A percentile compares a stretch with the other conserved stretches of the same genome.
Conservation (phyloP, 139 green algal species). For the Marvania coccoides region DNA sequence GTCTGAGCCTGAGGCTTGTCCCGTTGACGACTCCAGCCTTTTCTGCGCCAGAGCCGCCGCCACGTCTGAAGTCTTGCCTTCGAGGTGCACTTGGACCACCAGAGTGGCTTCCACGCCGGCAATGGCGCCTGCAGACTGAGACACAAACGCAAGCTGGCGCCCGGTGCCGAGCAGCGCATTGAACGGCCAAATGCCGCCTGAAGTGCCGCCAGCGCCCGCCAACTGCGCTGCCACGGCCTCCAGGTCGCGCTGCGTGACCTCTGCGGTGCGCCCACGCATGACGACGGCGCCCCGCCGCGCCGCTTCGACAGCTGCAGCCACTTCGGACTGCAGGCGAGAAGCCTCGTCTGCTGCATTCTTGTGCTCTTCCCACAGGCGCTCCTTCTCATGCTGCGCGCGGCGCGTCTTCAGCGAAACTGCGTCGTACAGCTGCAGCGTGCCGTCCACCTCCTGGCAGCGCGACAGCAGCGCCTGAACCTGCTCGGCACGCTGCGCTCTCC, state of each 20-base stretch:
- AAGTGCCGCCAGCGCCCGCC: not conserved
- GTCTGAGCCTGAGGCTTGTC: not conserved
- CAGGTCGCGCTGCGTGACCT: constrained; percentile 23
- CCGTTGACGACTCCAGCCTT: not conserved
- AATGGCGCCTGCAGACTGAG: constrained; percentile 5
- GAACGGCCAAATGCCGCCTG: not conserved
- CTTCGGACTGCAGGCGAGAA: not conserved
- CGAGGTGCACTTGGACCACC: constrained; percentile 13
- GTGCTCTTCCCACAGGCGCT: constrained; percentile 13
- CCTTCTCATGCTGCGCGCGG: constrained; percentile 17
- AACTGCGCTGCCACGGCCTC: constrained; percentile 12
- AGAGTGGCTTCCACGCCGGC: constrained; percentile 17
- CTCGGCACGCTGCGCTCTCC: not conserved
- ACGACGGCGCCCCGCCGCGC: constrained; percentile 8
- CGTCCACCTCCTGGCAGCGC: constrained; percentile 3
- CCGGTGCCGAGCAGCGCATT: not conserved
- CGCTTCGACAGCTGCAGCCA: not conserved
- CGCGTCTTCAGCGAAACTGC: not conserved
- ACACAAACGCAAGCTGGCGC: constrained; percentile 16
- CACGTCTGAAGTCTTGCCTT: not conserved
- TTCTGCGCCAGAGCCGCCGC: not conserved
- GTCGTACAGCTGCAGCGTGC: constrained; percentile 7
- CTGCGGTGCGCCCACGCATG: constrained; percentile 13
- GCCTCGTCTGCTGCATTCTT: not conserved
- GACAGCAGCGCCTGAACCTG: not conserved